Conservation (phyloP, 257 asterid genomes). For the Thymus quinquecostatus region DNA sequence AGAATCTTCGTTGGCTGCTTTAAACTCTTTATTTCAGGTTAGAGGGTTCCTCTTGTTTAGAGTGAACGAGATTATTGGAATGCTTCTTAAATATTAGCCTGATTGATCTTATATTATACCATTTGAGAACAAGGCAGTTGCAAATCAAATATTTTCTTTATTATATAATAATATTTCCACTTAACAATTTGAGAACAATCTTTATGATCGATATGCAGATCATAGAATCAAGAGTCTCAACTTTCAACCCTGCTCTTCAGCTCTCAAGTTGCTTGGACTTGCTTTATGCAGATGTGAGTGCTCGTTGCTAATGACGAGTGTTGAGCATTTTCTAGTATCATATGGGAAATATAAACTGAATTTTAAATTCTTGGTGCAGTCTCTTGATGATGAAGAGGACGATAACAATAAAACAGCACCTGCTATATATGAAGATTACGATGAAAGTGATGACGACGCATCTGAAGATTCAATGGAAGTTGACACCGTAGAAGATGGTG, state of each 20-base stretch:
- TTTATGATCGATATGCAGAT: slow-evolving; percentile 55
- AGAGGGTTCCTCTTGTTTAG: slow-evolving; percentile 15
- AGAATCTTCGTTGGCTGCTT: slow-evolving; percentile 75
- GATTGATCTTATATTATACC: neutral
- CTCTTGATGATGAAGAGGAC: slow-evolving; percentile 57
- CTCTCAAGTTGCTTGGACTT: slow-evolving; percentile 77
- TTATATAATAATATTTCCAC: neutral
- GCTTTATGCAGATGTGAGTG: slow-evolving; percentile 74
- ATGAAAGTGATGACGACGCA: slow-evolving; percentile 61
- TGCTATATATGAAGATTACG: slow-evolving; percentile 61
- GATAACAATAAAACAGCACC: slow-evolving; percentile 51
- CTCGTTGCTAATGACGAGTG: neutral
- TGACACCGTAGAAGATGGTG: slow-evolving; percentile 50
- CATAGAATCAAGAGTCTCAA: slow-evolving; percentile 86
- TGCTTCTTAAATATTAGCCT: slow-evolving; percentile 10
- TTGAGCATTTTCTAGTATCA: neutral
- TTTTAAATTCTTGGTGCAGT: slow-evolving; percentile 40
- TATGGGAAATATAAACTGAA: neutral
- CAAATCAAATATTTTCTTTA: neutral
- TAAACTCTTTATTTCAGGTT: slow-evolving; percentile 91
- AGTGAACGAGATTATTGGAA: neutral
- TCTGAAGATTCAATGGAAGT: slow-evolving; percentile 74
- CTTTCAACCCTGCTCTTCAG: slow-evolving; percentile 56
- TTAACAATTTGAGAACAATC: neutral
- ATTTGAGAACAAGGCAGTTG: too few species aligned